Base-by-base conservation (phyloP, 225 moss, liverwort and hornwort species). In the Takakia lepidozioides region DNA sequence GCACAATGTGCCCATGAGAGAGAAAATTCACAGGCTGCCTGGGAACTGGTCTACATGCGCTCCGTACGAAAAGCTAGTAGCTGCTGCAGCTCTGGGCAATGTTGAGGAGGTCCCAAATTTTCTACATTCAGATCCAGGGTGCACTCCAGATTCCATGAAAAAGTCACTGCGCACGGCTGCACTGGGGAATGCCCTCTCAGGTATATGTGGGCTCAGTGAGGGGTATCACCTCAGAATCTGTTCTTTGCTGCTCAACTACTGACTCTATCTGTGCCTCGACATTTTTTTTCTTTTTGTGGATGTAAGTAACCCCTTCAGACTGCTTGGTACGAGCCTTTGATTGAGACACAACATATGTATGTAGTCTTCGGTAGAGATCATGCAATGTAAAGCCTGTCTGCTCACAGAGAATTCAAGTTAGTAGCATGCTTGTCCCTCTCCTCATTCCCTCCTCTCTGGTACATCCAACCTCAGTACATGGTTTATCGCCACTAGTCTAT, bases 181-280 rank as follows among this genome's bases (percentile, higher is more conserved):
- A 44, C 54, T 72, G 3, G 62, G 58, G 17, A 66, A 50, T 54
- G 72, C 66, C 28, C 66, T 72, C 27, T 49, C 66, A 67, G 62
- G 66, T n/a, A n/a, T n/a, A n/a, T n/a, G n/a, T n/a, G n/a, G n/a
- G n/a, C n/a, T n/a, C n/a, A n/a, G n/a, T n/a, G n/a, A n/a, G n/a
- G n/a, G n/a, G n/a, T n/a, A n/a, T n/a, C n/a, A n/a, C n/a, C n/a
- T n/a, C n/a, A n/a, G n/a, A n/a, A n/a, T n/a, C n/a, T n/a, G n/a
- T n/a, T n/a, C n/a, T n/a, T n/a, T n/a, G n/a, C n/a, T n/a, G n/a
- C n/a, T n/a, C n/a, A n/a, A n/a, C n/a, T n/a, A n/a, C n/a, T n/a
- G n/a, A n/a, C n/a, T n/a, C n/a, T n/a, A n/a, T n/a, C n/a, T n/a
- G n/a, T n/a, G n/a, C n/a, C n/a, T n/a, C n/a, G n/a, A n/a, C n/a